Evolutionary conservation across 306 rosid genomes (phyloP).

Genomic region (Vachellia pachyceras): DNA sequence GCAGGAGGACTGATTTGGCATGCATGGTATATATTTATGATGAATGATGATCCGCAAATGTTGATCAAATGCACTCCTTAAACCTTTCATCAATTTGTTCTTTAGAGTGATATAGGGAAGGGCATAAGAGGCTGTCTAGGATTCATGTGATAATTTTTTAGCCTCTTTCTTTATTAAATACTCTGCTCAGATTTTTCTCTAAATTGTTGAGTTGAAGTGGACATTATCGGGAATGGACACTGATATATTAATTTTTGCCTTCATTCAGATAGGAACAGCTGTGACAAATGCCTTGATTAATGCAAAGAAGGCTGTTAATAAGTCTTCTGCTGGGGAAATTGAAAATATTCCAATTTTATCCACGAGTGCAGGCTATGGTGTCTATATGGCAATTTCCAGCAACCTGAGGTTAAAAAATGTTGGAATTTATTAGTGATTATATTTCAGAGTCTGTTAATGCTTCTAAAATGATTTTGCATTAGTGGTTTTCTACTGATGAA

Average conservation of each 20-base stretch:
- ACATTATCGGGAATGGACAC: conserved; percentile 14
- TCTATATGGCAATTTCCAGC: conserved; percentile 93
- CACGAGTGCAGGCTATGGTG: conserved; percentile 89
- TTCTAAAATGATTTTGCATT: conserved; percentile 28
- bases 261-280: conserved; percentile 81
- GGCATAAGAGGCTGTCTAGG: conserved; percentile 13
- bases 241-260: conserved; percentile 22
- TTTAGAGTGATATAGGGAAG: conserved; percentile 21
- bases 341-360: conserved; percentile 85
- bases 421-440: conserved; percentile 15
- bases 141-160: conserved; percentile 4
- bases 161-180: conserved; percentile 12
- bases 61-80: conserved; percentile 20
- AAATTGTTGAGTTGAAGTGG: conserved; percentile 9
- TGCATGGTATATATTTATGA: conserved; percentile 13
- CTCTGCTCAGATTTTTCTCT: background rate
- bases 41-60: background rate
- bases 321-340: conserved; percentile 71
- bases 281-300: conserved; percentile 81
- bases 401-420: conserved; percentile 73
- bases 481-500: background rate
- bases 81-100: conserved; percentile 23
- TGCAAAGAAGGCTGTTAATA: conserved; percentile 72
- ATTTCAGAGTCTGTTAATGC: conserved; percentile 26
- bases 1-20: conserved; percentile 12